These are phyloP conservation scores for Pleurotus cornucopiae DNA, from an alignment of 768 basidiomycete species.

Conservation along the genomic window DNA sequence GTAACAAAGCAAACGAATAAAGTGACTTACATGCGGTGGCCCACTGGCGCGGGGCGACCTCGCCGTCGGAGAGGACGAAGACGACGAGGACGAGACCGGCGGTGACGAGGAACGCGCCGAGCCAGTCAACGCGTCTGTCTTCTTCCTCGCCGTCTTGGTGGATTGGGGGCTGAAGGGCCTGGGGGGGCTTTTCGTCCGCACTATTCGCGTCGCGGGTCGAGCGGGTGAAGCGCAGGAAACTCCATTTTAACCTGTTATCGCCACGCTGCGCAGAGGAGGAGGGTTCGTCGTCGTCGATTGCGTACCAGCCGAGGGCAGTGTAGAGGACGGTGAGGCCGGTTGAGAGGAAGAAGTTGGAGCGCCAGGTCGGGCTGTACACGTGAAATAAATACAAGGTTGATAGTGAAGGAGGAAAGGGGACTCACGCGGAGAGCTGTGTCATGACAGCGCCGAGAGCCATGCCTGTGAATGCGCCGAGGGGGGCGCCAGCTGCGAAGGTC, in stretches of 20 bases:
- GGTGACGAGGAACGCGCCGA: conserved; percentile 64
- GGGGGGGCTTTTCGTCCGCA: too few species aligned
- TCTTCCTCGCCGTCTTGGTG: conserved; percentile 13
- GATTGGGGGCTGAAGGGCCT: too few species aligned
- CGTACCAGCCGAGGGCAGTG: conserved; percentile 46
- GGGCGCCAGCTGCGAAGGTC: conserved; percentile 80
- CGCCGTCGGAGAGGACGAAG: conserved; percentile 69
- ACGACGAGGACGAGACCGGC: conserved; percentile 64
- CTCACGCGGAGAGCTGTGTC: conserved; percentile 47
- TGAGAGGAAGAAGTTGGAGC: conserved; percentile 55
- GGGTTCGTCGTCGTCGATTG: conserved; percentile 56
- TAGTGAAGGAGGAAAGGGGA: neutral
- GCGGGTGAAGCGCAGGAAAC: too few species aligned
- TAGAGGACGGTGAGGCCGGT: conserved; percentile 53
- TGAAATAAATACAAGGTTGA: too few species aligned
- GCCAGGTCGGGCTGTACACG: conserved; percentile 51
- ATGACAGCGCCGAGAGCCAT: conserved; percentile 64
- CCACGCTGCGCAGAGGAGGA: conserved; percentile 15
- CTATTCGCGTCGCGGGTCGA: too few species aligned
- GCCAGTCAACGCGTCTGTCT: conserved; percentile 65
- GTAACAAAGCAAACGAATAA: conserved; percentile 14
- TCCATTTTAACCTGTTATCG: too few species aligned
- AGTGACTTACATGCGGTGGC: conserved; percentile 31
- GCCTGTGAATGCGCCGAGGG: conserved; percentile 74
- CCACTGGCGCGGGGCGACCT: conserved; percentile 59